Evolutionary conservation across 2,329 filamentous ascomycete genomes (phyloP).

Genomic region (Nannizzia gypsea): DNA sequence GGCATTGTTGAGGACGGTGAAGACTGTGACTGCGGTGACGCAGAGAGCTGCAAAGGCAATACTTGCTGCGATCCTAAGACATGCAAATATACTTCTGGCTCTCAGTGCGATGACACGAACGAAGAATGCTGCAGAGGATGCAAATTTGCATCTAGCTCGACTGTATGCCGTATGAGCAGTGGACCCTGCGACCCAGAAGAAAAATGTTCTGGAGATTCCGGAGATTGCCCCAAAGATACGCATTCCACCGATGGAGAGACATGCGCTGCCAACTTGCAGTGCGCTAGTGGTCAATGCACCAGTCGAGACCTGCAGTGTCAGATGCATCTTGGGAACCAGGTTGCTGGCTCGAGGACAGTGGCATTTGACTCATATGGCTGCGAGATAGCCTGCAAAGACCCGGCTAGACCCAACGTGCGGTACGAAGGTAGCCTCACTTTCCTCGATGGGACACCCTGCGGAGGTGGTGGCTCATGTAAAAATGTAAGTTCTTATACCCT

Average conservation of each 20-base stretch:
- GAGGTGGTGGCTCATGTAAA: conserved; percentile 63
- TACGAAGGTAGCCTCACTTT: conserved; percentile 74
- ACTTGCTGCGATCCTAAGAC: conserved; percentile 73
- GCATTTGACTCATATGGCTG: conserved; percentile 67
- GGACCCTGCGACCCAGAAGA: conserved; percentile 79
- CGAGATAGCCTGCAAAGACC: conserved; percentile 61
- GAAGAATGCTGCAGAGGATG: conserved; percentile 37
- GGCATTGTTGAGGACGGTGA: conserved; percentile 91
- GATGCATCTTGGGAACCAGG: conserved; percentile 65
- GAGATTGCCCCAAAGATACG: conserved; percentile 62
- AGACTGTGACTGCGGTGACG: conserved; percentile 89
- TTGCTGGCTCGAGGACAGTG: conserved; percentile 62
- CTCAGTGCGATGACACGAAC: conserved; percentile 57
- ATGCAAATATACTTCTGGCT: conserved; percentile 65
- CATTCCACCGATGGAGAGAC: conserved; percentile 56
- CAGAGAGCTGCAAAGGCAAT: conserved; percentile 58
- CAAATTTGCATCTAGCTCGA: conserved; percentile 42
- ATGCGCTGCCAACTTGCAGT: conserved; percentile 60
- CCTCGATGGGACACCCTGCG: conserved; percentile 78
- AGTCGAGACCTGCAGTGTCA: conserved; percentile 82
- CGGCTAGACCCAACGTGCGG: conserved; percentile 51
- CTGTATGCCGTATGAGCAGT: conserved; percentile 67
- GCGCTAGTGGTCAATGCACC: conserved; percentile 89
- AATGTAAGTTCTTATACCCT: conserved; percentile 41
- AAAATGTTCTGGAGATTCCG: conserved; percentile 60